Conservation (phyloP, 352 stramenopile genomes). For the Plasmopara viticola region DNA sequence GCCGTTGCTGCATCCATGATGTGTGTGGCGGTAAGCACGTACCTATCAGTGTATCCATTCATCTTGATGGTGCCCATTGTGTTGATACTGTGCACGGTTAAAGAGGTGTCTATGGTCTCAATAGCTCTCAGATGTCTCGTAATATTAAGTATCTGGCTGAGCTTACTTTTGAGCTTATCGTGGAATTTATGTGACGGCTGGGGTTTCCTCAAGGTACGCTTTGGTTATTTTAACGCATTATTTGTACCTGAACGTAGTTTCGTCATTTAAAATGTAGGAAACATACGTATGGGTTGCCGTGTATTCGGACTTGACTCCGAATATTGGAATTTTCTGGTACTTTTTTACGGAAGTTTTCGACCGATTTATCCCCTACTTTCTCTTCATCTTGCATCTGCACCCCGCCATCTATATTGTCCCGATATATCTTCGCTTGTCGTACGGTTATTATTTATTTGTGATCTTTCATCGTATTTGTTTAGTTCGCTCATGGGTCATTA, state of each 20-base stretch:
- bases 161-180: conserved; percentile 48
- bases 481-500: conserved; percentile 3
- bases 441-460: conserved; percentile 10
- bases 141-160: conserved; percentile 21
- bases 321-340: conserved; percentile 86
- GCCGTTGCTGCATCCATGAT: conserved; percentile 37
- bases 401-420: conserved; percentile 76
- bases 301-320: conserved; percentile 79
- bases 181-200: conserved; percentile 45
- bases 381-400: conserved; percentile 75
- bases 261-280: conserved; percentile 25
- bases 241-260: background rate
- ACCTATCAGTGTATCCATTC: conserved; percentile 69
- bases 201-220: conserved; percentile 51
- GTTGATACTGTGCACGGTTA: conserved; percentile 33
- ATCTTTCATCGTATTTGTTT: background rate
- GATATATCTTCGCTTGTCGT: conserved; percentile 74
- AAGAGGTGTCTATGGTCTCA: conserved; percentile 7
- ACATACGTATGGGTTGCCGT: conserved; percentile 76
- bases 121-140: conserved; percentile 17
- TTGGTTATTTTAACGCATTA: background rate
- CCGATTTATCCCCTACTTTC: conserved; percentile 80
- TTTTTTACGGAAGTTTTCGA: conserved; percentile 88
- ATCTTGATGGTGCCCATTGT: conserved; percentile 53
- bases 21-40: conserved; percentile 53